Conservation (phyloP, 352 stramenopile genomes). For the Phytophthora kernoviae region DNA sequence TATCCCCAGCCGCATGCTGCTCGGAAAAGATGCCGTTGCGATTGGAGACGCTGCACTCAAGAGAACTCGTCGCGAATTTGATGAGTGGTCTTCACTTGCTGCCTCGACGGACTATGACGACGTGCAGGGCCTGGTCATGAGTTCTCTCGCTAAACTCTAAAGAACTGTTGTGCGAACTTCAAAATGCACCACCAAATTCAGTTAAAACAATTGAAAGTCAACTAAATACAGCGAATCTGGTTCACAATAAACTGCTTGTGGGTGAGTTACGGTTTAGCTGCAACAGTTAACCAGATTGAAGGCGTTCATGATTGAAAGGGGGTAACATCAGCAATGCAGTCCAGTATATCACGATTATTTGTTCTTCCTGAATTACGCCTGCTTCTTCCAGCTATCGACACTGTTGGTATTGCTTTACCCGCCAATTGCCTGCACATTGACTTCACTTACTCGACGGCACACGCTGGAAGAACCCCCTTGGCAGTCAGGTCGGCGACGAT, state of each 20-base stretch:
- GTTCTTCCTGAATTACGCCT: neutral
- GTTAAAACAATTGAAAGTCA: slow-evolving; percentile 1
- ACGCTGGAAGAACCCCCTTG: slow-evolving; percentile 45
- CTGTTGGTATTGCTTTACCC: slow-evolving; percentile 5
- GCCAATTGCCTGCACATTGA: slow-evolving; percentile 8
- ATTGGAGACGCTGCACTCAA: slow-evolving; percentile 26
- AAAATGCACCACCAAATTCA: neutral
- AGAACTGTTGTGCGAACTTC: slow-evolving; percentile 1
- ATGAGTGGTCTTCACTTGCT: slow-evolving; percentile 32
- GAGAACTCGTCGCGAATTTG: slow-evolving; percentile 25
- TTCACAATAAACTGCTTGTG: neutral
- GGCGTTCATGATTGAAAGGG: too few relatives aligned
- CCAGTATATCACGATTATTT: slow-evolving; percentile 2
- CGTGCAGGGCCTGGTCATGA: neutral
- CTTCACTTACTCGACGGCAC: slow-evolving; percentile 27
- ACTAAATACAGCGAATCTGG: neutral
- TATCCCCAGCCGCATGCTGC: slow-evolving; percentile 37
- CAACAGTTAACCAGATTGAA: too few relatives aligned
- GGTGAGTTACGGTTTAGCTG: too few relatives aligned
- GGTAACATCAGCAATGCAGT: too few relatives aligned
- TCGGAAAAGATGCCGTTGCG: slow-evolving; percentile 40
- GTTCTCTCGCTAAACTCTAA: slow-evolving; percentile 24
- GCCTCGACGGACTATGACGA: slow-evolving; percentile 33
- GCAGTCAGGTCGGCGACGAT: slow-evolving; percentile 51
- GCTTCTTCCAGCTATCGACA: slow-evolving; percentile 9